Percentiles rank a stretch among this genome's conserved stretches.
Conservation (phyloP, 306 rosid genomes). For the Herpetospermum pedunculosum region DNA sequence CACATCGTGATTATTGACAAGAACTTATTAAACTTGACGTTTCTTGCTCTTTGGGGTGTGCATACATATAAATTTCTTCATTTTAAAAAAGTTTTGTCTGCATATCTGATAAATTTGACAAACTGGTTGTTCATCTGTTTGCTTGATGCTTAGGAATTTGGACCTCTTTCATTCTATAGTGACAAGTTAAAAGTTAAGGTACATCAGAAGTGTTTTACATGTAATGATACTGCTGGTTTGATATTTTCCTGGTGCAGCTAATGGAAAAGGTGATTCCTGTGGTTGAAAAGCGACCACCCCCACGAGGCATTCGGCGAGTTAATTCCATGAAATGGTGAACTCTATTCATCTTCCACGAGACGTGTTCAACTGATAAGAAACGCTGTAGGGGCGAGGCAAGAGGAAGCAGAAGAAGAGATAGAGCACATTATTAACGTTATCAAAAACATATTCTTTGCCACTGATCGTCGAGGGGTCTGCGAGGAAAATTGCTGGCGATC, state of each 20-base stretch:
- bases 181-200: background rate
- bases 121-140: background rate
- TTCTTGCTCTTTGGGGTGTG: too few species aligned
- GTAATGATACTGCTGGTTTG: background rate
- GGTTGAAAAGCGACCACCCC: conserved; percentile 58
- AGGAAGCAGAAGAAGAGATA: background rate
- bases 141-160: background rate
- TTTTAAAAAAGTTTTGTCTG: background rate
- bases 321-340: conserved; percentile 62
- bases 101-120: background rate
- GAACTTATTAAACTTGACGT: too few species aligned
- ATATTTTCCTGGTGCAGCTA: conserved; percentile 40
- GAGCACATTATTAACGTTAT: background rate
- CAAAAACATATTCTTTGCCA: background rate
- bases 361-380: conserved; percentile 8
- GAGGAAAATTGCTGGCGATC: background rate
- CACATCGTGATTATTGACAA: too few species aligned
- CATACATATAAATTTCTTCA: too few species aligned
- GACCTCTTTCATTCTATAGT: background rate
- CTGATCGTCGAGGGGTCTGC: background rate
- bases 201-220: background rate
- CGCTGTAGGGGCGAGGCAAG: background rate
- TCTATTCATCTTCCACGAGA: conserved; percentile 15
- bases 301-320: conserved; percentile 50
- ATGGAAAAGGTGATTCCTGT: conserved; percentile 71